Conservation (phyloP, 345 rosid species). For the Ceriops tagal region DNA sequence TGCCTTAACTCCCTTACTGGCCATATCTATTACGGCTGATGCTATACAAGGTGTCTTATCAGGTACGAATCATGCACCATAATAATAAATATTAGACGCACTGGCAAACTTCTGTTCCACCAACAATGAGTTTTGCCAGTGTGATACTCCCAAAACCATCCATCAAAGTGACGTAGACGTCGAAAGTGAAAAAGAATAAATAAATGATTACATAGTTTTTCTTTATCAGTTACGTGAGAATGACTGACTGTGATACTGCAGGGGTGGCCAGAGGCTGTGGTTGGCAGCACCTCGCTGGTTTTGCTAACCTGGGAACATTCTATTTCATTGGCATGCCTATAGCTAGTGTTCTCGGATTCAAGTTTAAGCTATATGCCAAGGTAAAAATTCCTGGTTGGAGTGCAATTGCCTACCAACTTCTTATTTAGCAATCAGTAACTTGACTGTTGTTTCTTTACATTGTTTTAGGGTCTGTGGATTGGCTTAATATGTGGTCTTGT, state of each 20-base stretch:
- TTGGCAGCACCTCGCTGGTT: conserved; percentile 60
- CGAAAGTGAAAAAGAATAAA: too few relatives aligned
- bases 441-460: not conserved
- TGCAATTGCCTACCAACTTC: not conserved
- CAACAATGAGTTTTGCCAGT: too few relatives aligned
- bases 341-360: conserved; percentile 49
- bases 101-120: too few relatives aligned
- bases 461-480: conserved; percentile 67
- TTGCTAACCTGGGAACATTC: conserved; percentile 48
- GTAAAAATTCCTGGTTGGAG: conserved; percentile 22
- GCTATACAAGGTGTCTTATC: conserved; percentile 63
- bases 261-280: conserved; percentile 84
- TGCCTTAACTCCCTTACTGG: conserved; percentile 53
- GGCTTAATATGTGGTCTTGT: conserved; percentile 65
- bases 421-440: not conserved
- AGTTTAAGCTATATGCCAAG: conserved; percentile 47
- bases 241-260: conserved; percentile 2
- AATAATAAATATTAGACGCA: not conserved
- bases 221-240: not conserved
- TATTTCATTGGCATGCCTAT: conserved; percentile 54
- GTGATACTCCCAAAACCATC: not conserved
- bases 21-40: conserved; percentile 50
- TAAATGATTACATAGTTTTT: not conserved
- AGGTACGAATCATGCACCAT: conserved; percentile 29
- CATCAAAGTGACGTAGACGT: not conserved